Evolutionary conservation across 2,329 filamentous ascomycete genomes (phyloP).

Genomic region (Drechslera avenae): DNA sequence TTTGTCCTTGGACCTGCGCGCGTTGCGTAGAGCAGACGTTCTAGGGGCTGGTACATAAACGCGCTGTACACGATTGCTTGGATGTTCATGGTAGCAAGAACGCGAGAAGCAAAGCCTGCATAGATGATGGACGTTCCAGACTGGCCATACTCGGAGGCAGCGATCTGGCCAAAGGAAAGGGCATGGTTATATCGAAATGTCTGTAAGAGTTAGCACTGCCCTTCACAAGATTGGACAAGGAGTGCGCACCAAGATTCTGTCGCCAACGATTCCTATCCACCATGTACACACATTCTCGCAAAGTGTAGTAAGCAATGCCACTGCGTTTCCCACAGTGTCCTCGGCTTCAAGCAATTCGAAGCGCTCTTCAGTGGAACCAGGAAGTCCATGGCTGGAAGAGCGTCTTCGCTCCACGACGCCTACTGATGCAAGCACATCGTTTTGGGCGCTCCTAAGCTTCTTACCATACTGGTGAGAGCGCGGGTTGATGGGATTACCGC

Average conservation of each 20-base stretch:
- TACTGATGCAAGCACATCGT: conserved; percentile 55
- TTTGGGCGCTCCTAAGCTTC: conserved; percentile 52
- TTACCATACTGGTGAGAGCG: conserved; percentile 48
- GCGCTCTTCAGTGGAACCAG: conserved; percentile 35
- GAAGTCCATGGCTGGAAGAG: conserved; percentile 32
- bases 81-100: conserved; percentile 27
- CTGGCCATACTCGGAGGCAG: conserved; percentile 26
- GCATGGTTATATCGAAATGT: conserved; percentile 35
- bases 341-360: conserved; percentile 40
- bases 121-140: conserved; percentile 34
- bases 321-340: conserved; percentile 33
- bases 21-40: conserved; percentile 32
- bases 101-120: conserved; percentile 32
- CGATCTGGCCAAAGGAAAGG: conserved; percentile 33
- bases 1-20: conserved; percentile 28
- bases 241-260: conserved; percentile 33
- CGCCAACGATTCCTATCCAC: conserved; percentile 43
- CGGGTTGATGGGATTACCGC: conserved; percentile 53
- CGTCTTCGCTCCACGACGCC: conserved; percentile 53
- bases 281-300: conserved; percentile 40
- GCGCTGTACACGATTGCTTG: conserved; percentile 27
- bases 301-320: conserved; percentile 32
- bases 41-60: conserved; percentile 32
- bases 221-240: not conserved
- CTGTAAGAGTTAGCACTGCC: conserved; percentile 12